A percentile compares a stretch with the other conserved stretches of the same genome.
phyloP scores from a whole-genome alignment of 2,329 filamentous ascomycete species.

The Coniochaeta prunicola region DNA sequence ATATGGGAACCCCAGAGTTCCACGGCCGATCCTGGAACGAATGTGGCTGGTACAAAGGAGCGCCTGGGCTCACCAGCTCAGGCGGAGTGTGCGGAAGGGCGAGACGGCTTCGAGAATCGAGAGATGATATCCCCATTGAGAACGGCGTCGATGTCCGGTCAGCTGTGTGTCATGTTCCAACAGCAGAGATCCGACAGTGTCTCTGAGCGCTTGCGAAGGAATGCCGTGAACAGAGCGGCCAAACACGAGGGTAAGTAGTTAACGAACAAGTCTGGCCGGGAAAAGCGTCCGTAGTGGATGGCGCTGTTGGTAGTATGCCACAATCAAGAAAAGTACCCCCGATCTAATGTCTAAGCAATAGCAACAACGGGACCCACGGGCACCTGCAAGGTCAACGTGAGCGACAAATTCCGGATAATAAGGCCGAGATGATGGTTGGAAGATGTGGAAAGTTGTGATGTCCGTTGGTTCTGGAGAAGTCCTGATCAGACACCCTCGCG shows the following conservation, averaged over 20 bases:
- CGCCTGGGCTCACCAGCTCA: constrained; percentile 44
- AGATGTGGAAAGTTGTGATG: not conserved
- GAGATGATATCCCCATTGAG: constrained; percentile 50
- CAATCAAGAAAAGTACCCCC: not conserved
- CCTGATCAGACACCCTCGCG: not conserved
- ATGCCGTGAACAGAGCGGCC: not conserved
- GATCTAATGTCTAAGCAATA: not conserved
- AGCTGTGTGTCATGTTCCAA: constrained; percentile 11
- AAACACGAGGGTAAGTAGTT: not conserved
- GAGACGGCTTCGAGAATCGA: constrained; percentile 43
- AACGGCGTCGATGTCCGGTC: constrained; percentile 15
- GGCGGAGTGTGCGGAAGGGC: constrained; percentile 46
- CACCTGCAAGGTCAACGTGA: not conserved
- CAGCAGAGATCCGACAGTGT: not conserved
- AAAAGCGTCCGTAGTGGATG: not conserved
- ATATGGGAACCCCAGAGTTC: constrained; percentile 35
- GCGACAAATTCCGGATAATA: constrained; percentile 1
- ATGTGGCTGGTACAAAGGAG: constrained; percentile 38
- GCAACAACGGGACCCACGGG: not conserved
- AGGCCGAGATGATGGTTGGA: not conserved
- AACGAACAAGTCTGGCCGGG: not conserved
- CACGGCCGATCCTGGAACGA: constrained; percentile 36
- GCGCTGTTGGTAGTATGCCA: not conserved
- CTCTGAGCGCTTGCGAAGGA: not conserved
- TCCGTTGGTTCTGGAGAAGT: not conserved